phyloP scores from a whole-genome alignment of 2,329 filamentous ascomycete genomes.

The Aspergillus niger region DNA sequence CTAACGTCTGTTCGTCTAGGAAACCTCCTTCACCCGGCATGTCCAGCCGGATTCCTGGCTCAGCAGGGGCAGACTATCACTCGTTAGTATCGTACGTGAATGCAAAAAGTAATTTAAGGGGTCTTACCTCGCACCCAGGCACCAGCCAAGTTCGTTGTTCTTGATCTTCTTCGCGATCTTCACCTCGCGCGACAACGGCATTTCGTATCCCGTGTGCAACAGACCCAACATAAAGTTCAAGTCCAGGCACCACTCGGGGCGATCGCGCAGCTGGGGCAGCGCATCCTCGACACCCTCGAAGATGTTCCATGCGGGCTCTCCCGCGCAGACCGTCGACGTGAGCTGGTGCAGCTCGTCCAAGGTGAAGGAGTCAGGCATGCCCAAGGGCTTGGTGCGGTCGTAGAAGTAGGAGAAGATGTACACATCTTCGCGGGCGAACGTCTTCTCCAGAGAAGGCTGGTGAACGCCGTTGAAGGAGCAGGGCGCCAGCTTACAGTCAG shows the following conservation, averaged over 20 bases:
- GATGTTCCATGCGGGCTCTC: slow-evolving; percentile 73
- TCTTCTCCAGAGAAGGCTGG: slow-evolving; percentile 89
- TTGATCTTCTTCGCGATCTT: slow-evolving; percentile 99
- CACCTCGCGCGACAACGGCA: slow-evolving; percentile 94
- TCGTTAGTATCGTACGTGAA: slow-evolving; percentile 25
- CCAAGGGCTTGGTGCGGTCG: slow-evolving; percentile 88
- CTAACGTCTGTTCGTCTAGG: slow-evolving; percentile 38
- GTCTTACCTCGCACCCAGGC: slow-evolving; percentile 86
- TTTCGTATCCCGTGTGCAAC: slow-evolving; percentile 93
- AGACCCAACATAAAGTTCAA: slow-evolving; percentile 95
- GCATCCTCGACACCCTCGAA: slow-evolving; percentile 78
- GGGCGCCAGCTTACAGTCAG: slow-evolving; percentile 77
- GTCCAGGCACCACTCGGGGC: slow-evolving; percentile 91
- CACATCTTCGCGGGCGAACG: slow-evolving; percentile 85
- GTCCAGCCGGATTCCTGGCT: slow-evolving; percentile 83
- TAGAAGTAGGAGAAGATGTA: slow-evolving; percentile 99
- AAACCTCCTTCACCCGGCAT: slow-evolving; percentile 78
- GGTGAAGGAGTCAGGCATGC: slow-evolving; percentile 98
- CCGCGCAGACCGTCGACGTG: slow-evolving; percentile 79
- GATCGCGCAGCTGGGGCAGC: slow-evolving; percentile 73
- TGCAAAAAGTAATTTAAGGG: slow-evolving; percentile 9
- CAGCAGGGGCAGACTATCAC: slow-evolving; percentile 74
- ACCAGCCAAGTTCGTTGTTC: slow-evolving; percentile 96
- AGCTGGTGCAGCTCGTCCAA: slow-evolving; percentile 86
- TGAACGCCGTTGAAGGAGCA: slow-evolving; percentile 98